These are phyloP conservation scores for Russula emetica DNA, from an alignment of 768 basidiomycete species.

Conservation along the genomic window DNA sequence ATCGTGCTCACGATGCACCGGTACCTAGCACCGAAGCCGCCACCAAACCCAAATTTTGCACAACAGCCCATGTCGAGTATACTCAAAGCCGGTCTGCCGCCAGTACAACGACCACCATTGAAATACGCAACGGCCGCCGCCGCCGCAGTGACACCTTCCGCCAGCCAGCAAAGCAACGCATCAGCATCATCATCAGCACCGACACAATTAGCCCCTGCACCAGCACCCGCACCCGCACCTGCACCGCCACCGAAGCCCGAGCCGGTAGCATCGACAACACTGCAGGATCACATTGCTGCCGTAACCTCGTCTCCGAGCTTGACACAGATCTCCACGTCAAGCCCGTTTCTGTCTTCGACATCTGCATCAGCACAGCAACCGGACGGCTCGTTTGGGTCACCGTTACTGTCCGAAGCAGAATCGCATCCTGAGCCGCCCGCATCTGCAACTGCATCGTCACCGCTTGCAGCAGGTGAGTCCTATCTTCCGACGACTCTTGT, in stretches of 20 bases:
- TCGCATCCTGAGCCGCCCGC: constrained; percentile 39
- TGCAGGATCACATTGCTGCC: constrained; percentile 37
- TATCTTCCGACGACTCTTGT: not conserved
- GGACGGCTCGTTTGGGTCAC: constrained; percentile 66
- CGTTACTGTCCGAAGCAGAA: constrained; percentile 64
- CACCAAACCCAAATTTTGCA: constrained; percentile 74
- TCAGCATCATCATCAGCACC: constrained; percentile 31
- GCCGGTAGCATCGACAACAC: constrained; percentile 21
- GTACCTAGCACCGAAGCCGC: constrained; percentile 55
- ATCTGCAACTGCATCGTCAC: constrained; percentile 59
- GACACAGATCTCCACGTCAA: constrained; percentile 80
- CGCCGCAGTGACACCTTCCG: constrained; percentile 43
- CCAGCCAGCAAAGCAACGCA: constrained; percentile 37
- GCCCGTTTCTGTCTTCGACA: constrained; percentile 75
- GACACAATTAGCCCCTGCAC: constrained; percentile 39
- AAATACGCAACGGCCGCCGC: constrained; percentile 92
- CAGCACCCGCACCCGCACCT: constrained; percentile 40
- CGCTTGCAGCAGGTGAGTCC: constrained; percentile 33
- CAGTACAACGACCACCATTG: constrained; percentile 66
- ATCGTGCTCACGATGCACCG: constrained; percentile 10
- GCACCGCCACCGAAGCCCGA: constrained; percentile 34
- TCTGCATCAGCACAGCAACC: constrained; percentile 56
- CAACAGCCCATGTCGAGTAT: constrained; percentile 75
- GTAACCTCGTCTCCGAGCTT: constrained; percentile 70
- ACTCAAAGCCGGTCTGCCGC: constrained; percentile 66